phyloP scores from a whole-genome alignment of 805 yeast species.

The Ogataea trehaloabstinens region DNA sequence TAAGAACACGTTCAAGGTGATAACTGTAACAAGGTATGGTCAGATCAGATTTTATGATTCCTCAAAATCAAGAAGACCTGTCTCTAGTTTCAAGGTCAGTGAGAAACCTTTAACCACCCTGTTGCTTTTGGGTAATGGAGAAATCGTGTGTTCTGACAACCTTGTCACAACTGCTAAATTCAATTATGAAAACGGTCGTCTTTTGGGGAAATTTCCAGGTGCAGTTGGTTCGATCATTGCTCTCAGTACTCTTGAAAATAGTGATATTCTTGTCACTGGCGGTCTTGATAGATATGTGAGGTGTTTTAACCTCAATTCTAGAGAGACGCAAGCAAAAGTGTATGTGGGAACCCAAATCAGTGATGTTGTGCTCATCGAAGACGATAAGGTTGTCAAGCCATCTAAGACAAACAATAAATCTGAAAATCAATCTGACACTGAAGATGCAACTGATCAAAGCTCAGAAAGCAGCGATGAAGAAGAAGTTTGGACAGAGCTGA shows the following conservation, averaged over 20 bases:
- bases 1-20: slow-evolving; percentile 45
- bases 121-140: slow-evolving; percentile 35
- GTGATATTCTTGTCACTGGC: slow-evolving; percentile 62
- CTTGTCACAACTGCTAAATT: slow-evolving; percentile 62
- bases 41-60: slow-evolving; percentile 75
- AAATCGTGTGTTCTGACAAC: slow-evolving; percentile 69
- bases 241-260: slow-evolving; percentile 27
- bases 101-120: slow-evolving; percentile 52
- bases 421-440: slow-evolving; percentile 38
- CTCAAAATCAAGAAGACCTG: slow-evolving; percentile 64
- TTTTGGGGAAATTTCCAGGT: slow-evolving; percentile 73
- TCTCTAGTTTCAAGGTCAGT: slow-evolving; percentile 50
- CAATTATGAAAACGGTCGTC: slow-evolving; percentile 46
- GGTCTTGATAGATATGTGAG: slow-evolving; percentile 87
- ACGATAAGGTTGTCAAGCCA: slow-evolving; percentile 31
- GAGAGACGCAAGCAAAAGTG: slow-evolving; percentile 67
- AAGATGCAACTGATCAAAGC: slow-evolving; percentile 31
- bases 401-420: slow-evolving; percentile 19
- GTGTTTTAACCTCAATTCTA: slow-evolving; percentile 60
- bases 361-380: slow-evolving; percentile 49
- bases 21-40: slow-evolving; percentile 73
- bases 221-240: slow-evolving; percentile 69
- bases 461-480: slow-evolving; percentile 34
- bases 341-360: slow-evolving; percentile 73
- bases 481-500: slow-evolving; percentile 32